phyloP scores from a whole-genome alignment of 345 rosid genomes.

The Capsella bursapastoris region DNA sequence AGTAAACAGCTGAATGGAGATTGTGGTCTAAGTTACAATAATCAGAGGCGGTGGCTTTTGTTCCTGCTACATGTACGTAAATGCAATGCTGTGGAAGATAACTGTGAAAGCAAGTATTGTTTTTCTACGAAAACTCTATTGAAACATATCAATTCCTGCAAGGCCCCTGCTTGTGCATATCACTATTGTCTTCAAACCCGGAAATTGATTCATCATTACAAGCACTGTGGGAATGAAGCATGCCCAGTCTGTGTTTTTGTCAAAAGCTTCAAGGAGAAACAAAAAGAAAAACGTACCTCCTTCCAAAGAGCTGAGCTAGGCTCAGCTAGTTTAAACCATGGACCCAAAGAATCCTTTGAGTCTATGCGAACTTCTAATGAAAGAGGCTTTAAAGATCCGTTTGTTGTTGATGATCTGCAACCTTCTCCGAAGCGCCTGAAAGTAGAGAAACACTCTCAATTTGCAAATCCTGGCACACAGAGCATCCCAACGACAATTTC shows the following conservation, averaged over 20 bases:
- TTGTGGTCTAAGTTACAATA: conserved; percentile 59
- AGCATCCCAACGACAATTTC: conserved; percentile 44
- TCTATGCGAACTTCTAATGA: conserved; percentile 52
- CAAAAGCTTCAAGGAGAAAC: conserved; percentile 58
- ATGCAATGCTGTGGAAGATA: conserved; percentile 77
- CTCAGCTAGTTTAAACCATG: conserved; percentile 46
- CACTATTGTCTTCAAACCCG: conserved; percentile 79
- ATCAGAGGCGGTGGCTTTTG: conserved; percentile 89
- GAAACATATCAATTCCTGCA: conserved; percentile 77
- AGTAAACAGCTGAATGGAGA: conserved; percentile 49
- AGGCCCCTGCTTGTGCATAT: conserved; percentile 57
- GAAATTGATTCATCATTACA: conserved; percentile 69
- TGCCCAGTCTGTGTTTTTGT: conserved; percentile 96
- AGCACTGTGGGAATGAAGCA: conserved; percentile 56
- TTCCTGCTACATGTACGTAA: conserved; percentile 81
- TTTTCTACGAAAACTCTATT: conserved; percentile 59
- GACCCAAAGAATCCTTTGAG: conserved; percentile 54
- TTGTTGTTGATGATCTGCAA: conserved; percentile 56
- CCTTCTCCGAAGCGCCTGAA: conserved; percentile 83
- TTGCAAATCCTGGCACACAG: conserved; percentile 50
- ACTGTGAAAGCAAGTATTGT: conserved; percentile 68
- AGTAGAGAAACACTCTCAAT: conserved; percentile 63
- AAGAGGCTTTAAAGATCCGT: conserved; percentile 50
- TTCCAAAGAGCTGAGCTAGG: conserved; percentile 48
- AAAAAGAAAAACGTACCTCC: conserved; percentile 51